Evolutionary conservation across 2,329 filamentous ascomycete genomes (phyloP).

Genomic region (Fusarium pseudocircinatum): DNA sequence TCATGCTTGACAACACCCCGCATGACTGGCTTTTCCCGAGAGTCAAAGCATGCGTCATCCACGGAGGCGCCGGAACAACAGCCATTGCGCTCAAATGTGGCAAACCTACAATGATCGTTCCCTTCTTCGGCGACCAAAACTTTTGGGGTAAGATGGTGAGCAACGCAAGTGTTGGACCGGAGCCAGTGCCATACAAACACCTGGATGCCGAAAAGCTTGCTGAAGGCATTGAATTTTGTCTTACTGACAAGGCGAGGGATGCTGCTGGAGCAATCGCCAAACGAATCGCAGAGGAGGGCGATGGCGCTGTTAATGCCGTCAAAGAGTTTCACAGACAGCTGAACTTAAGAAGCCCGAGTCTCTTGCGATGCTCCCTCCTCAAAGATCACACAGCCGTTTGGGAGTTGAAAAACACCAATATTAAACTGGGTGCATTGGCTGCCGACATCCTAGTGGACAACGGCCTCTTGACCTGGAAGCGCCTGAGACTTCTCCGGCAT

Average conservation of each 20-base stretch:
- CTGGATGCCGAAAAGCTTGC: constrained; percentile 71
- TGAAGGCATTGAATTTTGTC: constrained; percentile 75
- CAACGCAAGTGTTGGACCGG: constrained; percentile 70
- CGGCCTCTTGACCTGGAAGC: constrained; percentile 70
- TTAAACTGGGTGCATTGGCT: constrained; percentile 71
- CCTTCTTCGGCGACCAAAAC: constrained; percentile 82
- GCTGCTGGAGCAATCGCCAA: constrained; percentile 69
- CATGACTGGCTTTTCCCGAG: constrained; percentile 81
- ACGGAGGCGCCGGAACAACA: constrained; percentile 82
- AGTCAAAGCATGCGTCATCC: constrained; percentile 74
- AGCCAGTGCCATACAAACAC: constrained; percentile 74
- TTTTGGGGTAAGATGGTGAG: constrained; percentile 80
- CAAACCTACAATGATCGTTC: constrained; percentile 78
- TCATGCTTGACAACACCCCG: constrained; percentile 77
- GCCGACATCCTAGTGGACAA: constrained; percentile 71
- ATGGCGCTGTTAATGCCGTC: constrained; percentile 76
- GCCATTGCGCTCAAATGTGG: constrained; percentile 78
- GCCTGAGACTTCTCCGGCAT: constrained; percentile 71
- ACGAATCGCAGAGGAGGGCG: constrained; percentile 69
- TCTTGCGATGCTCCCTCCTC: constrained; percentile 74
- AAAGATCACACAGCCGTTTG: constrained; percentile 72
- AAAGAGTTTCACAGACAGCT: constrained; percentile 71
- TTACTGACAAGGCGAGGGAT: constrained; percentile 67
- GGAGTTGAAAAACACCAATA: constrained; percentile 68
- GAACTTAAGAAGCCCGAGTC: constrained; percentile 58